These are phyloP conservation scores for Acanthamoeba quina DNA, from an alignment of 208 protist species.

Conservation along the genomic window DNA sequence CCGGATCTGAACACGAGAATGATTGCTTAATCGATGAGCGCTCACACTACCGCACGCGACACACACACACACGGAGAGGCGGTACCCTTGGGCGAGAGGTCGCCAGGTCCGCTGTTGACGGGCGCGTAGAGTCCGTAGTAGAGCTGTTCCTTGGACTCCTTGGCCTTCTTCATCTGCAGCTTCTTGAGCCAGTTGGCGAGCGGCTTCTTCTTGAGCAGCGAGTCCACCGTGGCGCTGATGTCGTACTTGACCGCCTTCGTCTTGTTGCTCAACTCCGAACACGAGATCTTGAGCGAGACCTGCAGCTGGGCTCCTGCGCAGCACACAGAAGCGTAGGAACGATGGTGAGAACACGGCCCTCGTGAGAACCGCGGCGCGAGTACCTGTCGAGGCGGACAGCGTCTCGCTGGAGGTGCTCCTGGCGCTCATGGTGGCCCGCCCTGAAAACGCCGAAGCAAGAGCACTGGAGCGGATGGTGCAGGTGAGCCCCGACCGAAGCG, in stretches of 20 bases:
- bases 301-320: neutral
- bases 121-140: neutral
- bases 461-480: neutral
- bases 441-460: neutral
- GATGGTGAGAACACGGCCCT: too few species aligned
- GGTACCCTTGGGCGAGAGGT: neutral
- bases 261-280: neutral
- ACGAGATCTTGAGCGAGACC: neutral
- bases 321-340: neutral
- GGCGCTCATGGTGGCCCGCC: neutral
- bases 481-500: neutral
- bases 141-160: neutral
- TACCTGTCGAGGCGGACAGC: too few species aligned
- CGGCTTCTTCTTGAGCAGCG: neutral
- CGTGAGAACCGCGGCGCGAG: too few species aligned
- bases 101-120: neutral
- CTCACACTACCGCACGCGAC: too few species aligned
- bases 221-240: neutral
- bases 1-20: neutral
- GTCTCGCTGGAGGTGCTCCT: neutral
- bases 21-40: neutral
- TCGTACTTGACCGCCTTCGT: constrained; percentile 9
- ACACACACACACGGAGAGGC: too few species aligned
- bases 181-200: constrained; percentile 8
- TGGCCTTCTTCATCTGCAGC: neutral